These are phyloP conservation scores for Microcyclosporella mali DNA, from an alignment of 2,329 filamentous ascomycete species.

Conservation along the genomic window DNA sequence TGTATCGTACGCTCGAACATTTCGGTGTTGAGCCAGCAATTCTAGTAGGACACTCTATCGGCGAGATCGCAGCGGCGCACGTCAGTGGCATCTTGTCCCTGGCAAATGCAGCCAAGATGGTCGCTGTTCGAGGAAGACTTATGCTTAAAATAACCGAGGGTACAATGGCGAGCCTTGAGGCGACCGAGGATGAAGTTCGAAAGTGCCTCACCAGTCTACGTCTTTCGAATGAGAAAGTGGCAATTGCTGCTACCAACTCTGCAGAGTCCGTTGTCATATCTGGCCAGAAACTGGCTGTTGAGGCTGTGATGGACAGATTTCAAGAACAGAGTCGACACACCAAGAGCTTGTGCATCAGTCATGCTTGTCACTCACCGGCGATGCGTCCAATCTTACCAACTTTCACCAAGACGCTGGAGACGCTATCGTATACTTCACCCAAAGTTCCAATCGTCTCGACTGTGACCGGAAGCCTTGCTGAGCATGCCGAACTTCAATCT, in stretches of 20 bases:
- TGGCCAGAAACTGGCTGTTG: neutral
- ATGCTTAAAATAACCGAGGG: neutral
- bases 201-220: neutral
- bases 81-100: neutral
- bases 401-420: neutral
- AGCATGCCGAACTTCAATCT: neutral
- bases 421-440: neutral
- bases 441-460: conserved; percentile 1
- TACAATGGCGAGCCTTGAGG: neutral
- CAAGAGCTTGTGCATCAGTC: neutral
- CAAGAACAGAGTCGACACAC: neutral
- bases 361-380: conserved; percentile 1
- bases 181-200: neutral
- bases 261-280: neutral
- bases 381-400: neutral
- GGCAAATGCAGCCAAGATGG: neutral
- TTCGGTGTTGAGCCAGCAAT: conserved; percentile 17
- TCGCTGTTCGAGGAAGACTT: neutral
- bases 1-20: conserved; percentile 37
- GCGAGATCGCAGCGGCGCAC: conserved; percentile 31
- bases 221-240: neutral
- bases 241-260: conserved; percentile 1
- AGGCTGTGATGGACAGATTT: neutral
- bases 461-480: neutral
- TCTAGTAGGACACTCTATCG: conserved; percentile 30